Percentiles rank a stretch among this genome's conserved stretches.
These are phyloP conservation scores for Dioszegia hungarica DNA, from an alignment of 768 basidiomycete genomes.

Conservation along the genomic window DNA sequence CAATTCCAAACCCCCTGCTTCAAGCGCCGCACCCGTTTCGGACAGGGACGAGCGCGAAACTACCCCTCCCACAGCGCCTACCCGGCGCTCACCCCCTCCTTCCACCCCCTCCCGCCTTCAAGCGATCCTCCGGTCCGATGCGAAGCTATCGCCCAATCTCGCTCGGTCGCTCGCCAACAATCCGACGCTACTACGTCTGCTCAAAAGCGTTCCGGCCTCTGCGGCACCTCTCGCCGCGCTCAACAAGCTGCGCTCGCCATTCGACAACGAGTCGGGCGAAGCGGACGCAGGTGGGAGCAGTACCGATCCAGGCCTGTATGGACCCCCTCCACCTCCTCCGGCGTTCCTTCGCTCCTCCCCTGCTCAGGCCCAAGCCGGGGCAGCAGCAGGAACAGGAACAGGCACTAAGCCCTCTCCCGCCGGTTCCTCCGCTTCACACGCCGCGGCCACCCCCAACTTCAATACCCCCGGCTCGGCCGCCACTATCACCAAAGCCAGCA, in stretches of 20 bases:
- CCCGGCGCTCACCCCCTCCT: conserved; percentile 33
- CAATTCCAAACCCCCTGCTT: not conserved
- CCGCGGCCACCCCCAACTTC: not conserved
- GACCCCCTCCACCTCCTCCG: conserved; percentile 3
- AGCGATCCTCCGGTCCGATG: conserved; percentile 28
- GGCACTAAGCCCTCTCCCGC: not conserved
- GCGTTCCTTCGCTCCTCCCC: not conserved
- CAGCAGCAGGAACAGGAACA: not conserved
- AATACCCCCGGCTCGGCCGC: not conserved
- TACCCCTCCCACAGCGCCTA: conserved; percentile 28
- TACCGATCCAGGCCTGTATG: not conserved
- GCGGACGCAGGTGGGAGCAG: not conserved
- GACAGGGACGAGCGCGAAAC: conserved; percentile 5
- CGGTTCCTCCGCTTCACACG: not conserved
- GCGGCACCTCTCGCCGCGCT: not conserved
- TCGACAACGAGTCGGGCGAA: not conserved
- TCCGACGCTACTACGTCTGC: conserved; percentile 27
- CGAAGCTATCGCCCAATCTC: conserved; percentile 33
- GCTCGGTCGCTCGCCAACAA: conserved; percentile 31
- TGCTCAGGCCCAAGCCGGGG: not conserved
- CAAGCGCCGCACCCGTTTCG: not conserved
- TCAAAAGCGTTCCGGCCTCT: conserved; percentile 32
- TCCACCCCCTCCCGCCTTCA: conserved; percentile 36
- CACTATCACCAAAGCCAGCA: not conserved
- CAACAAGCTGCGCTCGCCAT: not conserved